Evolutionary conservation across 176 grass and related monocot genomes (phyloP).

Genomic region (Tillandsia fasciculata): DNA sequence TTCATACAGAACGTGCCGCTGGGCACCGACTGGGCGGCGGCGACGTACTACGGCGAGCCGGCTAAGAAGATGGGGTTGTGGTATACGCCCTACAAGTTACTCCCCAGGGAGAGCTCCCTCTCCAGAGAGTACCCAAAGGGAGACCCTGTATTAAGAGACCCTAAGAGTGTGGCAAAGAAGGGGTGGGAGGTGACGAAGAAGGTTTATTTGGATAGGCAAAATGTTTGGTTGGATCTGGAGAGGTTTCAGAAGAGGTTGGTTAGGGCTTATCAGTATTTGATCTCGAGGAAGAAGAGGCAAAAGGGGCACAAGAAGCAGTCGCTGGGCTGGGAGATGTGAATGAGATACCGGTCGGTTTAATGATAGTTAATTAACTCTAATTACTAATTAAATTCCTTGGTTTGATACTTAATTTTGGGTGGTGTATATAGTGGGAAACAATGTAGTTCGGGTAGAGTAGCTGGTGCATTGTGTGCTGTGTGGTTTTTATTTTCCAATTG

Average conservation of each 20-base stretch:
- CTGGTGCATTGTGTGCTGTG: too few species aligned
- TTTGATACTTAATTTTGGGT: too few species aligned
- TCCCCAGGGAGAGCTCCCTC: slow-evolving; percentile 60
- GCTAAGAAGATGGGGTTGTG: slow-evolving; percentile 39
- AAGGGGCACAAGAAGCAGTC: neutral
- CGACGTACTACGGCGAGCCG: slow-evolving; percentile 57
- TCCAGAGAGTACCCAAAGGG: slow-evolving; percentile 41
- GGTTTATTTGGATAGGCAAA: slow-evolving; percentile 79
- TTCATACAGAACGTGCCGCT: slow-evolving; percentile 82
- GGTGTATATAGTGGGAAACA: too few species aligned
- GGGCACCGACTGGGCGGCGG: slow-evolving; percentile 59
- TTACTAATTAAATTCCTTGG: too few species aligned
- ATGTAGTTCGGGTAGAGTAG: too few species aligned
- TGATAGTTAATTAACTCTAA: too few species aligned
- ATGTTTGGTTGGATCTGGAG: slow-evolving; percentile 47
- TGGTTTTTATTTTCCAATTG: too few species aligned
- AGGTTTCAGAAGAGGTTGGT: slow-evolving; percentile 50
- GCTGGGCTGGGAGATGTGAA: neutral
- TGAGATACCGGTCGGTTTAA: too few species aligned
- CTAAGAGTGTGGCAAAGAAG: slow-evolving; percentile 40
- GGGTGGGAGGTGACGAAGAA: slow-evolving; percentile 88
- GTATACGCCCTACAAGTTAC: slow-evolving; percentile 71
- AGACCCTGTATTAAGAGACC: slow-evolving; percentile 71
- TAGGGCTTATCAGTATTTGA: slow-evolving; percentile 37
- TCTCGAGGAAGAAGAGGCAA: slow-evolving; percentile 14